A percentile compares a stretch with the other conserved stretches of the same genome.
Conservation (phyloP, 768 basidiomycete genomes). For the Strobilomyces confusus region DNA sequence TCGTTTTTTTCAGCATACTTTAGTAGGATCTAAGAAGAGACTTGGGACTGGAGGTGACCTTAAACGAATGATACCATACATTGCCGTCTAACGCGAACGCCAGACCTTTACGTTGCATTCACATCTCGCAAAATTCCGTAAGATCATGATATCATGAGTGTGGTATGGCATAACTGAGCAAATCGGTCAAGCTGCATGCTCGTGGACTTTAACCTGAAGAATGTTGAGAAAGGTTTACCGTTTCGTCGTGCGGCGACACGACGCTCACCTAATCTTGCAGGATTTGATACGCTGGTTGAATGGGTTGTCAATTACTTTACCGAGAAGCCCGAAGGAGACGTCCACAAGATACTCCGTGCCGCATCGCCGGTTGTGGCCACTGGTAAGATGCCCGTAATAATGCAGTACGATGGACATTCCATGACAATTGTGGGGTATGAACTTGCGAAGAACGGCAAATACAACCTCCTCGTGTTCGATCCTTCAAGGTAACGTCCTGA, state of each 20-base stretch:
- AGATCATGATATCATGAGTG: slow-evolving; percentile 26
- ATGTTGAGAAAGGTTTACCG: slow-evolving; percentile 41
- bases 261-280: slow-evolving; percentile 22
- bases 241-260: neutral
- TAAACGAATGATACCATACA: neutral
- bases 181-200: slow-evolving; percentile 45
- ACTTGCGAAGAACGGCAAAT: slow-evolving; percentile 48
- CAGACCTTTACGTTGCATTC: slow-evolving; percentile 79
- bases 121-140: slow-evolving; percentile 79
- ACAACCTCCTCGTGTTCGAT: slow-evolving; percentile 74
- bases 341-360: slow-evolving; percentile 50
- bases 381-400: slow-evolving; percentile 72
- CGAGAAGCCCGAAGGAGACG: slow-evolving; percentile 32
- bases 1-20: slow-evolving; percentile 45
- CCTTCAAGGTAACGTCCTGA: slow-evolving; percentile 52
- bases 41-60: slow-evolving; percentile 73
- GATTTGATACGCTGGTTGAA: slow-evolving; percentile 48
- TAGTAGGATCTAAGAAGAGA: slow-evolving; percentile 63
- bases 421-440: slow-evolving; percentile 84
- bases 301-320: slow-evolving; percentile 81
- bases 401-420: slow-evolving; percentile 87
- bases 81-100: neutral
- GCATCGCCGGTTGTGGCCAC: slow-evolving; percentile 53
- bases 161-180: neutral
- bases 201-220: slow-evolving; percentile 58